These are phyloP conservation scores for Ustanciosporium gigantosporum DNA, from an alignment of 1,284 basidiomycete species.

Conservation along the genomic window DNA sequence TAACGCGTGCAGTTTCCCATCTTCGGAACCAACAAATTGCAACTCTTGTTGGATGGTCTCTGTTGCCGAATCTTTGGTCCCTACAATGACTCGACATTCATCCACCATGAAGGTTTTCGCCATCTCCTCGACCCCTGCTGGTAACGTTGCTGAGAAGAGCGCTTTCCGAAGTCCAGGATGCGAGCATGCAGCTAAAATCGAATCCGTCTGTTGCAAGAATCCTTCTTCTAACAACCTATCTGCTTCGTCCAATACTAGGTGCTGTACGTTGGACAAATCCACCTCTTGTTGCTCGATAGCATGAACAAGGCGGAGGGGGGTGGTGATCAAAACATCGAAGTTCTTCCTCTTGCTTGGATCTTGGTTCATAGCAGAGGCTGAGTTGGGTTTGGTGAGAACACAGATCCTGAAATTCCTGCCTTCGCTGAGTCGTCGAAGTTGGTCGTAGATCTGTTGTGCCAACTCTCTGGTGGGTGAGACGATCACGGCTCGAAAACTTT, in stretches of 20 bases:
- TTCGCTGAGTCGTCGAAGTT: slow-evolving; percentile 35
- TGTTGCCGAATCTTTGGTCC: slow-evolving; percentile 75
- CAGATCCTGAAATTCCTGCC: slow-evolving; percentile 45
- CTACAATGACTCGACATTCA: slow-evolving; percentile 53
- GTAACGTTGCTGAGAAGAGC: slow-evolving; percentile 91
- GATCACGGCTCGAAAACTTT: slow-evolving; percentile 52
- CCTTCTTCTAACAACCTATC: slow-evolving; percentile 75
- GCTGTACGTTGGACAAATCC: slow-evolving; percentile 44
- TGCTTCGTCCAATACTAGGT: slow-evolving; percentile 56
- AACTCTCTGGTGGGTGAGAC: slow-evolving; percentile 57
- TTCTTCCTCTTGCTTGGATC: slow-evolving; percentile 38
- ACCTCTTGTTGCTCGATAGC: slow-evolving; percentile 52
- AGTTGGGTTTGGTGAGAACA: slow-evolving; percentile 45
- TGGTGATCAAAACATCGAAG: slow-evolving; percentile 56
- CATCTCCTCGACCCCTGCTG: slow-evolving; percentile 81
- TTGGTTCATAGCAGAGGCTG: slow-evolving; percentile 13
- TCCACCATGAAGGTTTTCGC: slow-evolving; percentile 76
- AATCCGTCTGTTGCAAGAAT: slow-evolving; percentile 85
- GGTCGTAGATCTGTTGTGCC: slow-evolving; percentile 57
- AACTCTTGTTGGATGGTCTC: slow-evolving; percentile 80
- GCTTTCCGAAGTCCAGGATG: slow-evolving; percentile 77
- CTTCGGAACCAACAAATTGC: slow-evolving; percentile 87
- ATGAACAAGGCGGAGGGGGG: slow-evolving; percentile 56
- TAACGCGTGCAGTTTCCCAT: slow-evolving; percentile 86
- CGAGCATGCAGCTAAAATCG: slow-evolving; percentile 81